These are phyloP conservation scores for Draba incana DNA, from an alignment of 345 rosid genomes.

Conservation along the genomic window DNA sequence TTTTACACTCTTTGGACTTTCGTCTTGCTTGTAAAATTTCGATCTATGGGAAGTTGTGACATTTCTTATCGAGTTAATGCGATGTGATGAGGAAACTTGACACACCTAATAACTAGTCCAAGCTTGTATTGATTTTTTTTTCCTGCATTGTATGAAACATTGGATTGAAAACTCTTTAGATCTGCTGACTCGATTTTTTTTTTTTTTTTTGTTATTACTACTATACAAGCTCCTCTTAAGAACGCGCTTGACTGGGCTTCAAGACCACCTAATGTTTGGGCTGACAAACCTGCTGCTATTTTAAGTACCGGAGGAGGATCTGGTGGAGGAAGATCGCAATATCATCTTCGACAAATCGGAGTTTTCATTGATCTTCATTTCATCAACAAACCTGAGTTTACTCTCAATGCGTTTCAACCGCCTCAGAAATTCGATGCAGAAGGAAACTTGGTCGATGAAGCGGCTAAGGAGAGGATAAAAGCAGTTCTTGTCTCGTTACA, in stretches of 20 bases:
- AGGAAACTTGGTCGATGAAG: constrained; percentile 67
- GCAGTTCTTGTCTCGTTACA: constrained; percentile 63
- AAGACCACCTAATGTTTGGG: constrained; percentile 74
- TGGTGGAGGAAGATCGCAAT: constrained; percentile 68
- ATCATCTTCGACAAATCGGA: constrained; percentile 87
- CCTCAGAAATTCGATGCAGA: constrained; percentile 77
- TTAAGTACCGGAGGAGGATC: constrained; percentile 64
- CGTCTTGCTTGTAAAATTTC: not conserved
- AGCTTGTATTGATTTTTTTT: not conserved
- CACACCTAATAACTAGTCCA: not conserved
- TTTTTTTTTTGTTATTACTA: not conserved
- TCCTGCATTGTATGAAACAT: not conserved
- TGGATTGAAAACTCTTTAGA: not conserved
- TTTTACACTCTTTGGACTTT: not conserved
- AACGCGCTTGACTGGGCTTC: constrained; percentile 93
- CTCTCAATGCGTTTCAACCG: constrained; percentile 66
- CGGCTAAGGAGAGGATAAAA: constrained; percentile 51
- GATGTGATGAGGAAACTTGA: not conserved
- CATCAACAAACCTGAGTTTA: constrained; percentile 85
- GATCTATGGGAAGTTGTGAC: not conserved
- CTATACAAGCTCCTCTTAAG: constrained; percentile 68
- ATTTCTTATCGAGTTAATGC: not conserved
- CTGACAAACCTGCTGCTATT: constrained; percentile 82
- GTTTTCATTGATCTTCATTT: constrained; percentile 83
- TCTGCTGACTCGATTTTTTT: not conserved